A percentile compares a stretch with the other conserved stretches of the same genome.
Conservation (phyloP, 2,329 filamentous ascomycete genomes). For the Ascochyta koolunga region DNA sequence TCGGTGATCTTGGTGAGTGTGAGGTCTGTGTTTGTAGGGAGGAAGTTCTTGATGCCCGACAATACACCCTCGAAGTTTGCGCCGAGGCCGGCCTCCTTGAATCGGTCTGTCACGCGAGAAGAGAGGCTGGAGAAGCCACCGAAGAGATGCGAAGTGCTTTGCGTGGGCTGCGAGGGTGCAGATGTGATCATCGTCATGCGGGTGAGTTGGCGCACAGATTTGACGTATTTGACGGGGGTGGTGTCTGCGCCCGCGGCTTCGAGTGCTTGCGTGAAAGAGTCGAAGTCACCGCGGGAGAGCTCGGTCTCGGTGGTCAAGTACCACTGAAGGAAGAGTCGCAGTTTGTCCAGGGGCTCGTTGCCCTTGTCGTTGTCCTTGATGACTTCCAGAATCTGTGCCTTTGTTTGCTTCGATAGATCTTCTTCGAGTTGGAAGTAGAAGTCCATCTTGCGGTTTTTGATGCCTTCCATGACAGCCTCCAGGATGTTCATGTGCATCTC, state of each 20-base stretch:
- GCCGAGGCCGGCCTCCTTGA: constrained; percentile 87
- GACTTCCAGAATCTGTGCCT: constrained; percentile 84
- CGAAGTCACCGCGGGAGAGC: constrained; percentile 79
- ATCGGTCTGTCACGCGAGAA: constrained; percentile 87
- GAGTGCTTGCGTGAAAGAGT: constrained; percentile 84
- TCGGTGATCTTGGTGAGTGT: constrained; percentile 98
- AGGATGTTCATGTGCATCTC: constrained; percentile 99
- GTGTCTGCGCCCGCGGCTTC: constrained; percentile 76
- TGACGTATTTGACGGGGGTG: constrained; percentile 81
- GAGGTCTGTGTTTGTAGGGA: constrained; percentile 94
- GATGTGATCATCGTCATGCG: constrained; percentile 98
- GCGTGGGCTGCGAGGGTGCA: constrained; percentile 69
- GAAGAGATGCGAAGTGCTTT: constrained; percentile 80
- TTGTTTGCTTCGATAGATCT: constrained; percentile 87
- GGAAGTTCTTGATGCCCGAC: constrained; percentile 95
- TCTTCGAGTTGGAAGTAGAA: constrained; percentile 97
- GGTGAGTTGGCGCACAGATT: constrained; percentile 82
- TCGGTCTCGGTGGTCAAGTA: constrained; percentile 86
- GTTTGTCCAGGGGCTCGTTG: constrained; percentile 82
- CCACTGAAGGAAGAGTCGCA: constrained; percentile 96
- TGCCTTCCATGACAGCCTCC: constrained; percentile 77
- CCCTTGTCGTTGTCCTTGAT: constrained; percentile 84
- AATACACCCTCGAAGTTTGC: constrained; percentile 93
- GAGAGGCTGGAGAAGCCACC: constrained; percentile 91
- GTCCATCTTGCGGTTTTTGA: constrained; percentile 93